Conservation (phyloP, 2,329 filamentous ascomycete species). For the Aspergillus phoenicis region DNA sequence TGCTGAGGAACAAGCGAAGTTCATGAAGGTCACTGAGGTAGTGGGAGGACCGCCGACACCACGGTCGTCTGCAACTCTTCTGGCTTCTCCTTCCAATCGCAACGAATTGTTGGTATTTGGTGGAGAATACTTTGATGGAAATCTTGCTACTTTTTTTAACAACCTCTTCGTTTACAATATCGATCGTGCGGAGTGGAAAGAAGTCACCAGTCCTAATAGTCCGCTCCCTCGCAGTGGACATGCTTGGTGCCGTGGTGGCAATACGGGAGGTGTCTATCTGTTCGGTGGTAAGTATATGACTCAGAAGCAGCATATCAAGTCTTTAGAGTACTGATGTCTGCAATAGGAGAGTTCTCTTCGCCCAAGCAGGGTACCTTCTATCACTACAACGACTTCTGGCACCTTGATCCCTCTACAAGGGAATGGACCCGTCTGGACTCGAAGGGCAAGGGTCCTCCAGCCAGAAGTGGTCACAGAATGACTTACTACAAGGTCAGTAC, state of each 20-base stretch:
- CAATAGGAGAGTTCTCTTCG: conserved; percentile 78
- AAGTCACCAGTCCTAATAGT: conserved; percentile 86
- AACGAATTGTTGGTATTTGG: conserved; percentile 92
- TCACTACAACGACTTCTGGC: conserved; percentile 99
- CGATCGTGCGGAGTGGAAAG: conserved; percentile 85
- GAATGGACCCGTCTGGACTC: conserved; percentile 91
- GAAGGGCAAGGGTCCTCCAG: conserved; percentile 72
- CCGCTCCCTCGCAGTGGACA: conserved; percentile 89
- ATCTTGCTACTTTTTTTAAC: conserved; percentile 72
- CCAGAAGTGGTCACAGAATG: conserved; percentile 91
- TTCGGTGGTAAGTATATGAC: conserved; percentile 66
- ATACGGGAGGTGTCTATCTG: conserved; percentile 81
- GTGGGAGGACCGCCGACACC: conserved; percentile 72
- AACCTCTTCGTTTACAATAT: conserved; percentile 72
- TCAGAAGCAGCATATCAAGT: background rate
- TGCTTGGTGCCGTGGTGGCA: conserved; percentile 89
- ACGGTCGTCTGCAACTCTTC: conserved; percentile 76
- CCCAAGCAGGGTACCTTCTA: conserved; percentile 99
- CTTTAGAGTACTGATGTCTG: conserved; percentile 10
- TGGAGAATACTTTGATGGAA: conserved; percentile 94
- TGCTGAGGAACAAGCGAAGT: conserved; percentile 88
- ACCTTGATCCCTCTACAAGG: conserved; percentile 76
- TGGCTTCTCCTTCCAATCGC: conserved; percentile 81
- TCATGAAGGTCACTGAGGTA: conserved; percentile 88
- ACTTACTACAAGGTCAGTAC: conserved; percentile 75